Conservation (phyloP, 345 rosid species). For the Odontarrhena argentea region DNA sequence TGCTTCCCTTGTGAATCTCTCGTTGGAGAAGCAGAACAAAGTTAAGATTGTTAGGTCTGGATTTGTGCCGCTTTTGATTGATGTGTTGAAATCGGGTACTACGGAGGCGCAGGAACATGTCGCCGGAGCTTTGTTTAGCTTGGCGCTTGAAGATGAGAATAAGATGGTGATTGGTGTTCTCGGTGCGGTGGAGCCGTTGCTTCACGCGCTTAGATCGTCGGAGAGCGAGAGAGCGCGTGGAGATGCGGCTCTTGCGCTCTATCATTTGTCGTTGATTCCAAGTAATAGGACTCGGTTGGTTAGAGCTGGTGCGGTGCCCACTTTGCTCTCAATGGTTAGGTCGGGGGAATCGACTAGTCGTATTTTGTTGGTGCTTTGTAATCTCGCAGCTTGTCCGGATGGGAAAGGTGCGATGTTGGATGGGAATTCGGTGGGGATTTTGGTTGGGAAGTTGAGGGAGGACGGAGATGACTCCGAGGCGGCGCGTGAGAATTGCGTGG, state of each 20-base stretch:
- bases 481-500: slow-evolving; percentile 67
- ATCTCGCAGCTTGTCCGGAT: slow-evolving; percentile 66
- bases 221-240: slow-evolving; percentile 65
- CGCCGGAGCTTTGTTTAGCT: slow-evolving; percentile 76
- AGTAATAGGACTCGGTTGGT: slow-evolving; percentile 66
- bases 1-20: slow-evolving; percentile 80
- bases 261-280: slow-evolving; percentile 70
- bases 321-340: slow-evolving; percentile 61
- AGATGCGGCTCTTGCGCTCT: slow-evolving; percentile 77
- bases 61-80: slow-evolving; percentile 63
- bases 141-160: slow-evolving; percentile 80
- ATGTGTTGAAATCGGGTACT: slow-evolving; percentile 71
- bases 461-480: slow-evolving; percentile 52
- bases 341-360: slow-evolving; percentile 55
- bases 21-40: slow-evolving; percentile 72
- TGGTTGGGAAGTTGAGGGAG: slow-evolving; percentile 63
- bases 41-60: slow-evolving; percentile 77
- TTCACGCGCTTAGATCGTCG: slow-evolving; percentile 62
- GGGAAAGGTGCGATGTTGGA: slow-evolving; percentile 75
- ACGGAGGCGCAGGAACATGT: slow-evolving; percentile 84
- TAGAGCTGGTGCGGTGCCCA: slow-evolving; percentile 62
- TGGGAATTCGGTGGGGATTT: slow-evolving; percentile 60
- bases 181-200: slow-evolving; percentile 80
- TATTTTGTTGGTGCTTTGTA: slow-evolving; percentile 59
- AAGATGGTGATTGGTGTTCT: slow-evolving; percentile 86